These are phyloP conservation scores for Apophysomyces trapeziformis DNA, from an alignment of 371 early-diverging fungal genomes.

Conservation along the genomic window DNA sequence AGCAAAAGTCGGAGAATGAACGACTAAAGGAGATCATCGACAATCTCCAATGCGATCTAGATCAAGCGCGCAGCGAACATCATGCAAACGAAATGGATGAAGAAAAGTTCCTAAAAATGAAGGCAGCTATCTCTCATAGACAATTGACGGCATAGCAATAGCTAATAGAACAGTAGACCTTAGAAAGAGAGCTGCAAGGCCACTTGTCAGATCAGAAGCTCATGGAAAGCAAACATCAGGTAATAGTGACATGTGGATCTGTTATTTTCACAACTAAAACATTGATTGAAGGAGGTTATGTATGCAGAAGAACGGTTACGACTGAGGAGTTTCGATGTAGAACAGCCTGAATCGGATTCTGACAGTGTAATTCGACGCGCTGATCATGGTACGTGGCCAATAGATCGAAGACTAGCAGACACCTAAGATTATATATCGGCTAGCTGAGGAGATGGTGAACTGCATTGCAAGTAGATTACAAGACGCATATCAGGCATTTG, in stretches of 20 bases:
- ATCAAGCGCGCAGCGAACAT: slow-evolving; percentile 39
- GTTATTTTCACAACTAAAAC: background rate
- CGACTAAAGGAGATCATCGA: slow-evolving; percentile 56
- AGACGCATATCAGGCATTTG: slow-evolving; percentile 34
- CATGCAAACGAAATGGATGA: background rate
- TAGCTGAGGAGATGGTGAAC: slow-evolving; percentile 40
- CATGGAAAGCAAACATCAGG: slow-evolving; percentile 1
- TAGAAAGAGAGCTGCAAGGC: slow-evolving; percentile 33
- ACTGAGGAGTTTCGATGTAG: slow-evolving; percentile 6
- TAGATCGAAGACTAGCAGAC: background rate
- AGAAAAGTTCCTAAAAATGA: slow-evolving; percentile 18
- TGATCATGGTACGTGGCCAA: background rate
- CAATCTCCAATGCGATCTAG: slow-evolving; percentile 46
- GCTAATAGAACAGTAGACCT: slow-evolving; percentile 20
- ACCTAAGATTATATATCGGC: background rate
- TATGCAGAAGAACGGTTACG: slow-evolving; percentile 31
- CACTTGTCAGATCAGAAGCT: slow-evolving; percentile 13
- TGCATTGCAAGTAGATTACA: slow-evolving; percentile 38
- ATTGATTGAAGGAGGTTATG: slow-evolving; percentile 1
- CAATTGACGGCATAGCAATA: slow-evolving; percentile 2
- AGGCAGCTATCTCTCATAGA: slow-evolving; percentile 18
- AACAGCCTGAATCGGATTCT: too few species aligned
- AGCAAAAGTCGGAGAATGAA: slow-evolving; percentile 56
- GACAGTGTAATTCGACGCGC: too few species aligned
- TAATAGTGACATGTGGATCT: background rate